Evolutionary conservation across 306 rosid species (phyloP).

Genomic region (Arachis hypogaea): DNA sequence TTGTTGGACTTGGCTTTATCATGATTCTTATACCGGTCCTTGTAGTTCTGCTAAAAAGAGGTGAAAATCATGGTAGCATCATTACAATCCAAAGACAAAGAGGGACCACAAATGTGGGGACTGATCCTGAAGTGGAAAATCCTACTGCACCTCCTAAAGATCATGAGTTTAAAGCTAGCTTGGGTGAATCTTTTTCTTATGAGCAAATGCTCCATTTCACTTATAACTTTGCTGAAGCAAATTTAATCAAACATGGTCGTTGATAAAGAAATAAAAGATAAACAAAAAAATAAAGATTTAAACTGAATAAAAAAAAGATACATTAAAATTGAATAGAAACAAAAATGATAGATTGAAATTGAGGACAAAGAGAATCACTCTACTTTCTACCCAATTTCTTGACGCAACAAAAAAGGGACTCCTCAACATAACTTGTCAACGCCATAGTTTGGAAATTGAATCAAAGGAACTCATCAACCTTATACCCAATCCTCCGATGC

Average conservation of each 20-base stretch:
- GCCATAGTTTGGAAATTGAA: too few species aligned
- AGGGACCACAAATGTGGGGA: constrained; percentile 55
- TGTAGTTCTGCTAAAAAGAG: constrained; percentile 50
- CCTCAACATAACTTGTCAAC: too few species aligned
- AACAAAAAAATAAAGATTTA: too few species aligned
- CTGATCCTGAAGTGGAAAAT: constrained; percentile 53
- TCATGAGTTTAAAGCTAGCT: background rate
- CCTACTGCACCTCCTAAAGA: constrained; percentile 54
- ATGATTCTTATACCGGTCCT: constrained; percentile 58
- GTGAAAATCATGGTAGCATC: constrained; percentile 40
- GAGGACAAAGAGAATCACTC: too few species aligned
- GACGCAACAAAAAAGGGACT: too few species aligned
- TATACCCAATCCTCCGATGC: too few species aligned
- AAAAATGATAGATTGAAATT: too few species aligned
- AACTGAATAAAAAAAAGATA: too few species aligned
- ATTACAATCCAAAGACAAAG: constrained; percentile 44
- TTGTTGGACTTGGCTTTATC: constrained; percentile 80
- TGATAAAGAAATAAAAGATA: too few species aligned
- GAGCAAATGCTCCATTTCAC: constrained; percentile 69
- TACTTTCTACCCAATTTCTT: too few species aligned
- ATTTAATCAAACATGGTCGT: constrained; percentile 77
- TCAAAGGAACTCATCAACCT: too few species aligned
- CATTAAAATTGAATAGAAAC: too few species aligned
- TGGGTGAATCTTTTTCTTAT: constrained; percentile 65
- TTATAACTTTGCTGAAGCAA: constrained; percentile 65